Evolutionary conservation across 2,329 filamentous ascomycete species (phyloP), one percentile per base, ranked within the genome.

Genomic region (Zymoseptoria crescenta): DNA sequence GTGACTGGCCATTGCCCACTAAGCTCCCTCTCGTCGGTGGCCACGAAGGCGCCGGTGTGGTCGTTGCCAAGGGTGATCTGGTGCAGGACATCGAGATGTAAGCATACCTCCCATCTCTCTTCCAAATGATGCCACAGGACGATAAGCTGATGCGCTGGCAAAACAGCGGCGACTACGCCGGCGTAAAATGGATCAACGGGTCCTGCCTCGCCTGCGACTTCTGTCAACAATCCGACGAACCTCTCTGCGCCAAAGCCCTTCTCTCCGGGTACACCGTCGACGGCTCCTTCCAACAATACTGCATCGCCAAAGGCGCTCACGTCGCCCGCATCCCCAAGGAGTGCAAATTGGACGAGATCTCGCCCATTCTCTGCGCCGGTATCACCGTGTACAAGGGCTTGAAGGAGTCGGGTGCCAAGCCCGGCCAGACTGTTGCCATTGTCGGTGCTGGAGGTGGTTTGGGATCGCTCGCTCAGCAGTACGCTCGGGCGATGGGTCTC

Each of bases 181-280:
- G 93, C 72, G 83, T 97, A 75, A 96, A 80, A 80, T 96, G 91
- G 91, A 81, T 96, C 71, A 94, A 96, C 76, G 89, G 90, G 64
- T 87, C 88, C 52, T 96, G 93, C 76, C 80, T 96, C 62, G 75
- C 81, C 64, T 97, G 92, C 79, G 81, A 85, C 67, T 96, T 89
- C 82, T 96, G 92, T 79, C 85, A 87, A 72, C 81, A 85, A 67
- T 67, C 70, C n/a, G 88, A 96, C 67, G 92, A 96, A 78, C 87
- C 90, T 2, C 86, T 96, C 5, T 97, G 93, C 78, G 75, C 82
- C 16, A 79, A 88, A 60, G 84, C 89, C 27, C 77, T 82, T 41
- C 83, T 96, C 49, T 95, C 91, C 0, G 93, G 93, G 58, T 96
- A 95, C 82, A 95, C 90, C 4, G 91, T 96, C 72, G 89, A 96